Conservation (phyloP, 2,329 filamentous ascomycete genomes). For the Thelonectria rubi region DNA sequence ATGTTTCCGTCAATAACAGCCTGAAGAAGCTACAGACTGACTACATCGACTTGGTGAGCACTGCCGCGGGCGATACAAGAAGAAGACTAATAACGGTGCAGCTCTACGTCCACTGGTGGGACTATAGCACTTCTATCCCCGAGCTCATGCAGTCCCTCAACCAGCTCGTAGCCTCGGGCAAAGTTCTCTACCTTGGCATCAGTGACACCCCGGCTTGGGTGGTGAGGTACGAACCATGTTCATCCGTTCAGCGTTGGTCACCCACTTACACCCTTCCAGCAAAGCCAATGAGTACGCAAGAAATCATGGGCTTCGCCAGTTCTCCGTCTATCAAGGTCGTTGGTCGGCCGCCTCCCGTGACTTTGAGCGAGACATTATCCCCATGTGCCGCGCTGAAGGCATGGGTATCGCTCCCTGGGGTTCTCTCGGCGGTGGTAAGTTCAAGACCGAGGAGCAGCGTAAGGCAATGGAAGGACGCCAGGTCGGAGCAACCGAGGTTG, state of each 20-base stretch:
- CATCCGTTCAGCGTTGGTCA: neutral
- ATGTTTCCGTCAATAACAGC: slow-evolving; percentile 63
- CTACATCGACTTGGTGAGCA: slow-evolving; percentile 71
- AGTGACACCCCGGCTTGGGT: slow-evolving; percentile 77
- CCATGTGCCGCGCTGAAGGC: slow-evolving; percentile 54
- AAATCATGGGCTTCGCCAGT: slow-evolving; percentile 73
- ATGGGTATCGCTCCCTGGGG: slow-evolving; percentile 70
- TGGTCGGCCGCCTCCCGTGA: slow-evolving; percentile 53
- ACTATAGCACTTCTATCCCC: slow-evolving; percentile 70
- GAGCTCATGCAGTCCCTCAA: slow-evolving; percentile 77
- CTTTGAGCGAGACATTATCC: slow-evolving; percentile 55
- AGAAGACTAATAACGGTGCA: slow-evolving; percentile 31
- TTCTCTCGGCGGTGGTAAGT: slow-evolving; percentile 59
- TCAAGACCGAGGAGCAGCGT: slow-evolving; percentile 52
- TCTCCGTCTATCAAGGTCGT: slow-evolving; percentile 61
- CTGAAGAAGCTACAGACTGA: slow-evolving; percentile 70
- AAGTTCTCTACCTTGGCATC: slow-evolving; percentile 72
- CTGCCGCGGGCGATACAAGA: neutral
- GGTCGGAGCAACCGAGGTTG: slow-evolving; percentile 57
- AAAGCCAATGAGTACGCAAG: slow-evolving; percentile 76
- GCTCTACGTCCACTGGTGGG: slow-evolving; percentile 74
- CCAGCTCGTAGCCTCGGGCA: slow-evolving; percentile 65
- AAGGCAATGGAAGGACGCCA: slow-evolving; percentile 49
- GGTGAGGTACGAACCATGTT: slow-evolving; percentile 52
- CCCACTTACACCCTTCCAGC: slow-evolving; percentile 42